These are phyloP conservation scores for Grifola frondosa DNA, from an alignment of 1,284 basidiomycete genomes.

Conservation along the genomic window DNA sequence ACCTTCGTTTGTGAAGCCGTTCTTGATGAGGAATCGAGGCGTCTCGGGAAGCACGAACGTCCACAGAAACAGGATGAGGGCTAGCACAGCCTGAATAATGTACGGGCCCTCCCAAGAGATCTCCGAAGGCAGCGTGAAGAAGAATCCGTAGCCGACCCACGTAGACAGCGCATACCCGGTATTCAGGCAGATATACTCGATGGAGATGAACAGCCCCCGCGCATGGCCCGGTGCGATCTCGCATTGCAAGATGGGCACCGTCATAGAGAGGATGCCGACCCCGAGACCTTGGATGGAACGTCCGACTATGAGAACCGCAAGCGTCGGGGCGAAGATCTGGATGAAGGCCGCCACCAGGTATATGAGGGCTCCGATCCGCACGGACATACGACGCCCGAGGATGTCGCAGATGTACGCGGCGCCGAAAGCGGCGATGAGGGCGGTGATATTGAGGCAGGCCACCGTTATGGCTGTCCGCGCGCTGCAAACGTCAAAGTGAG, in stretches of 20 bases:
- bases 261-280: constrained; percentile 53
- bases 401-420: constrained; percentile 50
- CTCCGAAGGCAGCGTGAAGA: constrained; percentile 47
- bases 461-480: constrained; percentile 46
- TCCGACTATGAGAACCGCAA: constrained; percentile 43
- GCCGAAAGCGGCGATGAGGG: constrained; percentile 43
- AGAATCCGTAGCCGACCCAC: constrained; percentile 55
- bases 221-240: constrained; percentile 53
- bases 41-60: constrained; percentile 53
- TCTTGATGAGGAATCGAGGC: constrained; percentile 52
- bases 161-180: constrained; percentile 48
- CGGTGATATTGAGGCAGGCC: constrained; percentile 51
- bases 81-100: constrained; percentile 47
- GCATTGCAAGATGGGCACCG: constrained; percentile 51
- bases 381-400: constrained; percentile 48
- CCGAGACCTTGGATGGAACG: constrained; percentile 48
- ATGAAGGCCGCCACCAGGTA: constrained; percentile 49
- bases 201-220: constrained; percentile 51
- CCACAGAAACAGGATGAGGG: constrained; percentile 43
- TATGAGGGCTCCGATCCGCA: constrained; percentile 47
- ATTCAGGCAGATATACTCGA: constrained; percentile 54
- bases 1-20: constrained; percentile 47
- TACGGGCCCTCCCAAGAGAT: constrained; percentile 57
- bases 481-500: background rate
- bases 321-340: constrained; percentile 44